Base-by-base conservation (phyloP, 371 early-diverging fungal genomes). In the Apophysomyces variabilis region DNA sequence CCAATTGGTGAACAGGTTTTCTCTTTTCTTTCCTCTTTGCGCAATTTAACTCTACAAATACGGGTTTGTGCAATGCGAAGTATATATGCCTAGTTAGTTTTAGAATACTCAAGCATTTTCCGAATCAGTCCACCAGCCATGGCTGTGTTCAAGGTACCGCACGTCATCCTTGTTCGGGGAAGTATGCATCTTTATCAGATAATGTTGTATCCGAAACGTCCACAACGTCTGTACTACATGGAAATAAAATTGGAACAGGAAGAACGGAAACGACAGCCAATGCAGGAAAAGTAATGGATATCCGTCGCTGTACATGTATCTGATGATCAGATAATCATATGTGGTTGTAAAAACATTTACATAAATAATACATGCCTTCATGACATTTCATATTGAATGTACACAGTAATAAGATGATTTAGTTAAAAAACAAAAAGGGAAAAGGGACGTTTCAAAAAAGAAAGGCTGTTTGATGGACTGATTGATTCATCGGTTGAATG, bases 61-160 rank as follows among this genome's bases (percentile, higher is more conserved):
- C 32, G 32, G 32, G 32, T 26, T 26, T 26, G 32, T 21, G 54
- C 5, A 50, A 50, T n/a, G 54, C 9, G 21, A 50, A 9, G 21
- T 50, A 50, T 50, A 50, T 9, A 50, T 4, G 21, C n/a, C 54
- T 50, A 45, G n/a, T 50, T 50, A 9, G 16, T 50, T 50, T 50
- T 50, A 50, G 11, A 50, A 21, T 50, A 50, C 54, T 50, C 21
- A 7, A 9, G 5, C 21, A 16, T 16, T 50, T 50, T 50, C 54
- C 54, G 54, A 50, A 50, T 50, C 54, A 50, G 18, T 26, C 54
- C 54, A 50, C 8, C 16, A 50, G 21, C n/a, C 3, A 9, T 21
- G 21, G 32, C 32, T 26, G 8, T 21, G 21, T 21, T 21, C 54
- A 5, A 50, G 32, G 32, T 26, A 50, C 5, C 41, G 18, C 21